These are phyloP conservation scores for Nephelium lappaceum DNA, from an alignment of 345 rosid genomes.

Conservation along the genomic window DNA sequence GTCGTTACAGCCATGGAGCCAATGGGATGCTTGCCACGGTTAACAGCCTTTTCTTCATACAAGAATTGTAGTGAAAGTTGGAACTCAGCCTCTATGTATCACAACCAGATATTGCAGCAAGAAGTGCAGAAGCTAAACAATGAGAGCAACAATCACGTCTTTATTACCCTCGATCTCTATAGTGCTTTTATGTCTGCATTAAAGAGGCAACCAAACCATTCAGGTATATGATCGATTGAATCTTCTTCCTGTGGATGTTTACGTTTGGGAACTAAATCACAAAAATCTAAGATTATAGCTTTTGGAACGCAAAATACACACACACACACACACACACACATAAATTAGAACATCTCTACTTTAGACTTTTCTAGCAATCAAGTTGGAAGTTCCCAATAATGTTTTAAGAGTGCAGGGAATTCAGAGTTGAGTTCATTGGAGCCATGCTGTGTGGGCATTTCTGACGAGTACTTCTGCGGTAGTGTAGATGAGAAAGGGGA, in stretches of 20 bases:
- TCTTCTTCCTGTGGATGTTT: background rate
- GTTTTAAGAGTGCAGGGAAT: background rate
- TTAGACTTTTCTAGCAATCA: too few species aligned
- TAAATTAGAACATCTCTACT: too few species aligned
- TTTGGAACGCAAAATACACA: too few species aligned
- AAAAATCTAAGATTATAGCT: too few species aligned
- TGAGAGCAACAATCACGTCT: constrained; percentile 1
- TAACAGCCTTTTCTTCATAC: constrained; percentile 16
- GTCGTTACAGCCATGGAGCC: constrained; percentile 29
- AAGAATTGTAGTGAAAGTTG: constrained; percentile 22
- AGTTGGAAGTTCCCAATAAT: too few species aligned
- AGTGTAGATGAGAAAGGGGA: constrained; percentile 1
- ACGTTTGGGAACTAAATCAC: too few species aligned
- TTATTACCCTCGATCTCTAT: constrained; percentile 34
- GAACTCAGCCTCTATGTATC: constrained; percentile 22
- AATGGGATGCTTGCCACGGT: constrained; percentile 36
- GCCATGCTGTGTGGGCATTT: constrained; percentile 22
- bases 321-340: too few species aligned
- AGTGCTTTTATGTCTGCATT: constrained; percentile 26
- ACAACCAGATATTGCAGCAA: constrained; percentile 29
- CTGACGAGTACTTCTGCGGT: background rate
- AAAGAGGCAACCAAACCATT: background rate
- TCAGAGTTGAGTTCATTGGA: constrained; percentile 9
- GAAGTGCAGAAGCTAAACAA: constrained; percentile 27
- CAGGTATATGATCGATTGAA: constrained; percentile 16